phyloP scores from a whole-genome alignment of 441 rosid species.

The Breynia disticha region DNA sequence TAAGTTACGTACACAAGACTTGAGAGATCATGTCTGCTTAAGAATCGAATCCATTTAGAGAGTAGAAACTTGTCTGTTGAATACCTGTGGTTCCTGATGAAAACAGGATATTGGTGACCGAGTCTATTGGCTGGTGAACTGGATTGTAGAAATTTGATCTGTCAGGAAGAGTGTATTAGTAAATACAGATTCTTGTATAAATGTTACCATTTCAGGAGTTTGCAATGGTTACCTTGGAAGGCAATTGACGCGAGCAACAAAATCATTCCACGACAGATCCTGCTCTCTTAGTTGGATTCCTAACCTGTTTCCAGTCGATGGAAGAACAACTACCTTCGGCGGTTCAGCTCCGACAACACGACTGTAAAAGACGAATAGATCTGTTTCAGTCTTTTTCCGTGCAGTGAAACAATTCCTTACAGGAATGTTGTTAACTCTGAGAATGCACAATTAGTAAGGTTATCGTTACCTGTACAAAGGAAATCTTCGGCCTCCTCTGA shows the following conservation, averaged over 20 bases:
- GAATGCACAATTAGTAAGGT: not conserved
- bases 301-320: constrained; percentile 38
- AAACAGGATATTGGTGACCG: constrained; percentile 63
- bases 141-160: constrained; percentile 38
- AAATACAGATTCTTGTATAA: not conserved
- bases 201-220: not conserved
- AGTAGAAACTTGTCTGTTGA: not conserved
- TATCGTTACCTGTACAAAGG: constrained; percentile 72
- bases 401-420: not conserved
- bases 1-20: constrained; percentile 8
- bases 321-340: constrained; percentile 57
- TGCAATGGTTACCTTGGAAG: constrained; percentile 41
- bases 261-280: constrained; percentile 59
- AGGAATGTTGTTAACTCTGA: not conserved
- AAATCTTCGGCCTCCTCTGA: constrained; percentile 64
- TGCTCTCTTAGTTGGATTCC: constrained; percentile 50
- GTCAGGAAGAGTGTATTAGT: constrained; percentile 7
- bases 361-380: constrained; percentile 22
- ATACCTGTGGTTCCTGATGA: constrained; percentile 89
- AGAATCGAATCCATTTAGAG: not conserved
- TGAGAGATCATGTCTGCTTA: not conserved
- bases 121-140: constrained; percentile 37
- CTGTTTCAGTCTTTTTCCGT: too few species aligned
- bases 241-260: constrained; percentile 31
- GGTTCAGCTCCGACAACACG: constrained; percentile 81